Evolutionary conservation across 805 yeast genomes (phyloP), one percentile per base, ranked within the genome.

Genomic region (Brettanomyces sp.): DNA sequence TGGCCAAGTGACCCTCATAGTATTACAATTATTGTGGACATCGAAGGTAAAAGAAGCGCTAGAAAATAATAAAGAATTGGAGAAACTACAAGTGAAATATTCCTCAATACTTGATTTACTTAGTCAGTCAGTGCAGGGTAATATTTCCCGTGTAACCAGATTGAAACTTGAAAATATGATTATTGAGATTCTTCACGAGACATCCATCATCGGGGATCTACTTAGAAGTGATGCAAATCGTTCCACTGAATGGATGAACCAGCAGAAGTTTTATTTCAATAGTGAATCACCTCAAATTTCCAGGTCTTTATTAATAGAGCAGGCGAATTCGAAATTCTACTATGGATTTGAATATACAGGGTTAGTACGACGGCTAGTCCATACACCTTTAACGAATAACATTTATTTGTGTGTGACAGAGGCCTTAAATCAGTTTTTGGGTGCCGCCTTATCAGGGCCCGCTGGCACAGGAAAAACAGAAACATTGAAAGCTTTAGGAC

Each of bases 401-500:
- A 77, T 87, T 47, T 87, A 75, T 57, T 58, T 82, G 7, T 67
- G 89, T 0, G 76, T 90, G 79, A 69, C 85, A 0, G 84, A 82
- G 49, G 90, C 97, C 0, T 59, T 89, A 14, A 73, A 77, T 33
- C 87, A 81, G 53, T 74, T 73, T 34, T 67, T 79, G 7, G 98
- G 98, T n/a, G 95, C 95, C 0, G 83, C 95, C 1, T 83, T 95
- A 1, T 80, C 84, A 62, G 98, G 98, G 0, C 97, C 98, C 1
- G 96, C 98, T 3, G 98, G 98, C 38, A 91, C 98, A 0, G 98
- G 98, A 52, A 91, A 91, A 58, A 91, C 98, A 0, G 98, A 91
- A 59, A 74, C 95, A 0, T 73, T 91, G 24, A 91, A 91, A 59
- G 85, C 95, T 0, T 66, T 90, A 30, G 96, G 93, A 1, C 79